Evolutionary conservation across 78 protist genomes (phyloP), one percentile per base, ranked within the genome.

Genomic region (Polysphondylium violaceum): DNA sequence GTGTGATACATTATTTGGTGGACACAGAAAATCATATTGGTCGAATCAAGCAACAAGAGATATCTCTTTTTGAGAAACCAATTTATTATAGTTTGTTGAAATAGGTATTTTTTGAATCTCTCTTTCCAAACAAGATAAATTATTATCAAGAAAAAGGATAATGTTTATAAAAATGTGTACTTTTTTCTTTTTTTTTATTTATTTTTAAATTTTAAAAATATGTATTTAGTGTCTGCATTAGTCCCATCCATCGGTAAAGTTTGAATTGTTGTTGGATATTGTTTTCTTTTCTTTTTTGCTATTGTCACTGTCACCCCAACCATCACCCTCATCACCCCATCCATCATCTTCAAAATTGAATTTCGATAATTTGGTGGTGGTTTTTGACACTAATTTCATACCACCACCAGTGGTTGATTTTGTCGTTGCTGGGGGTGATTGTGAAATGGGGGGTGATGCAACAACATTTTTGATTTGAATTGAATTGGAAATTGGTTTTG

Each of bases 331-430:
- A 29, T 79, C 53, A 38, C 35, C 64, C 83, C 43, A 27, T 8
- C 74, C 76, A 86, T 86, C 63, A 11, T 68, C 74, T 23, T 67
- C 74, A 8, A 36, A 67, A 11, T 44, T 38, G 51, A 35, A 67
- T 38, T 69, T 69, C 31, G 68, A 60, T 21, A 56, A 17, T 79
- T 69, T 36, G 1, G 87, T 77, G 56, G 90, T 61, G 25, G 47
- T 43, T 41, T 55, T 35, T 27, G 47, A 76, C 12, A 21, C 23
- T 19, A 41, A 53, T 2, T 38, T 19, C 56, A 79, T 33, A n/a
- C 17, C 1, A 9, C 3, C 25, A 31, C 38, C 17, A 8, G 61
- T 31, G 8, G n/a, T 61, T 43, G 35, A 33, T 31, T 47, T 21
- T 33, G 65, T 72, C 25, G 14, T 58, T 21, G 23, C 36, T 44